phyloP scores from a whole-genome alignment of 1,139 yeast genomes.

The Citeromyces hawaiiensis region DNA sequence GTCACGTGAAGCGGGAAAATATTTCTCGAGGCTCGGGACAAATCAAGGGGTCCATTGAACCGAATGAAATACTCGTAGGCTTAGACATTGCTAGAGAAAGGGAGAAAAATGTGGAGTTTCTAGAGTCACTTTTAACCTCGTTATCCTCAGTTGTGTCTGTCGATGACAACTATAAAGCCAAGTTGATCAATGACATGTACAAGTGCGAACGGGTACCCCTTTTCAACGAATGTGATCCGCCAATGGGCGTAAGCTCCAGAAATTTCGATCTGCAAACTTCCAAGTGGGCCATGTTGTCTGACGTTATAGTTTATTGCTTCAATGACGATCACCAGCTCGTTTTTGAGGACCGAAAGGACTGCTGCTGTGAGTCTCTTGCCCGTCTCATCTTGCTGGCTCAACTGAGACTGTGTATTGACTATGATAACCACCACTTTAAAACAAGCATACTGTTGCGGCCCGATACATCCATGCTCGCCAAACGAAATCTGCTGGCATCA shows the following conservation, averaged over 20 bases:
- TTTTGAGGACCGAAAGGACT: conserved; percentile 7
- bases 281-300: conserved; percentile 55
- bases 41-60: conserved; percentile 49
- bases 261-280: conserved; percentile 71
- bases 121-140: conserved; percentile 6
- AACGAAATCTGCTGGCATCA: conserved; percentile 12
- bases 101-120: not conserved
- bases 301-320: conserved; percentile 51
- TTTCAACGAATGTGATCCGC: conserved; percentile 49
- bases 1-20: conserved; percentile 12
- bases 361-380: conserved; percentile 28
- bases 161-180: conserved; percentile 6
- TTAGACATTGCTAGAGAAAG: conserved; percentile 8
- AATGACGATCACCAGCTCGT: conserved; percentile 18
- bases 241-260: conserved; percentile 53
- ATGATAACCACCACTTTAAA: not conserved
- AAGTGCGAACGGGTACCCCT: conserved; percentile 31
- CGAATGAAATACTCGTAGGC: conserved; percentile 44
- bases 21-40: conserved; percentile 30
- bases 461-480: conserved; percentile 7
- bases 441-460: conserved; percentile 12
- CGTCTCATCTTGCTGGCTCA: conserved; percentile 46
- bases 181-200: conserved; percentile 29
- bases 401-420: conserved; percentile 1
- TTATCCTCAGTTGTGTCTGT: conserved; percentile 10